phyloP scores from a whole-genome alignment of 768 basidiomycete species.

The Mycena epipterygia region DNA sequence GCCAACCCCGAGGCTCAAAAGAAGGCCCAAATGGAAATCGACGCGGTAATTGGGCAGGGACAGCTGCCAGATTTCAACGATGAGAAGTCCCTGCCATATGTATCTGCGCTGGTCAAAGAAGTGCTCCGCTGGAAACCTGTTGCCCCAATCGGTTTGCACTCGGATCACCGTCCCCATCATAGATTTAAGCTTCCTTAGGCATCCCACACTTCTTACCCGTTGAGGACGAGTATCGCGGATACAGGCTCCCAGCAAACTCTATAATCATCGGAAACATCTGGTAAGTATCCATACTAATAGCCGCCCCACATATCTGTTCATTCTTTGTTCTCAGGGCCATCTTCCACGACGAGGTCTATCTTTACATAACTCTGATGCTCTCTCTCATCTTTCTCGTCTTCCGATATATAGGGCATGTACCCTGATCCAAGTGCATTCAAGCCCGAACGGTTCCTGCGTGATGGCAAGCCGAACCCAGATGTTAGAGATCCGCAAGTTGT shows the following conservation, averaged over 20 bases:
- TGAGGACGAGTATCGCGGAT: slow-evolving; percentile 45
- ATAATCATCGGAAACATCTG: slow-evolving; percentile 46
- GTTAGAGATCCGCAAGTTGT: slow-evolving; percentile 27
- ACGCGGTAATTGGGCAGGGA: slow-evolving; percentile 46
- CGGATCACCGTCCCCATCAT: neutral
- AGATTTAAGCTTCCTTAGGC: neutral
- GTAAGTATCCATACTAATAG: slow-evolving; percentile 19
- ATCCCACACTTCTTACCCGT: slow-evolving; percentile 1
- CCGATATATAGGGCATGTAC: slow-evolving; percentile 42
- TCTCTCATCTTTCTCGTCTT: neutral
- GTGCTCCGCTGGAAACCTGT: slow-evolving; percentile 51
- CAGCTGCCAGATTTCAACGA: slow-evolving; percentile 53
- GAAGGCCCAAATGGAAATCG: slow-evolving; percentile 55
- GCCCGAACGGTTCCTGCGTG: slow-evolving; percentile 53
- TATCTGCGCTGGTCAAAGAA: slow-evolving; percentile 53
- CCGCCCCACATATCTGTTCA: no score
- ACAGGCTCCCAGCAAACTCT: slow-evolving; percentile 44
- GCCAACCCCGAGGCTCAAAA: slow-evolving; percentile 50
- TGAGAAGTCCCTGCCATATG: slow-evolving; percentile 46
- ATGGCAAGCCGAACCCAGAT: slow-evolving; percentile 35
- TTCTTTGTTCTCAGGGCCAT: slow-evolving; percentile 28
- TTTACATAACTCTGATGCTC: no score
- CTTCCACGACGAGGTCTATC: slow-evolving; percentile 28
- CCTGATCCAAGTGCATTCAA: slow-evolving; percentile 51
- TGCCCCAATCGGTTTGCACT: slow-evolving; percentile 48